Percentiles rank a stretch among this genome's conserved stretches.
Conservation (phyloP, 306 rosid species). For the cucumber (Cucumis sativus) region DNA sequence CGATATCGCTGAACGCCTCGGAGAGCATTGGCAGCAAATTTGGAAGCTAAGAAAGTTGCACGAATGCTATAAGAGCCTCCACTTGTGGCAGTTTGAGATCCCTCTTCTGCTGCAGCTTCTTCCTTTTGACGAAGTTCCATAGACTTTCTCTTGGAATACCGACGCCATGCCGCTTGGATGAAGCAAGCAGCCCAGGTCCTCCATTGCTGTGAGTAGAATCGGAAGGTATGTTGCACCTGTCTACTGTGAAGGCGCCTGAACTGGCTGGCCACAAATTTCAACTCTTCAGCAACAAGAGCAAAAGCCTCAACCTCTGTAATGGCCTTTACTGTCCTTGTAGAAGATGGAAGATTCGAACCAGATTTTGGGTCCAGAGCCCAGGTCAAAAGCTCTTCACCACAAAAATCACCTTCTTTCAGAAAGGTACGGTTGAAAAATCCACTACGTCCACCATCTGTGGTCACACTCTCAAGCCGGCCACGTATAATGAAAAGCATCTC, state of each 20-base stretch:
- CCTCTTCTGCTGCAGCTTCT: constrained; percentile 37
- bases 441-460: constrained; percentile 95
- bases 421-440: constrained; percentile 88
- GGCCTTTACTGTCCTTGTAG: constrained; percentile 83
- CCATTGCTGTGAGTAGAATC: constrained; percentile 97
- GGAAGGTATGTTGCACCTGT: constrained; percentile 97
- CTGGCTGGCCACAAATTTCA: constrained; percentile 92
- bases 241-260: constrained; percentile 97
- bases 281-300: constrained; percentile 80
- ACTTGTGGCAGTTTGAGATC: constrained; percentile 24
- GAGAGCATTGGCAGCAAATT: constrained; percentile 86
- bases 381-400: constrained; percentile 96
- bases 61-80: constrained; percentile 67
- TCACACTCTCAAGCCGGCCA: constrained; percentile 94
- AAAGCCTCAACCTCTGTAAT: constrained; percentile 86
- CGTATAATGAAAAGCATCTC: constrained; percentile 98
- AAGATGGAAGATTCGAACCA: constrained; percentile 85
- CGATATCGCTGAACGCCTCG: constrained; percentile 85
- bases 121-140: constrained; percentile 75
- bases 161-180: constrained; percentile 99
- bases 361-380: constrained; percentile 98
- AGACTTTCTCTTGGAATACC: constrained; percentile 68
- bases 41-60: constrained; percentile 78
- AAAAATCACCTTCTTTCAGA: constrained; percentile 78
- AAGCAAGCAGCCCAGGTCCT: constrained; percentile 99